phyloP scores from a whole-genome alignment of 345 rosid genomes.

The Gossypium longicalyx region DNA sequence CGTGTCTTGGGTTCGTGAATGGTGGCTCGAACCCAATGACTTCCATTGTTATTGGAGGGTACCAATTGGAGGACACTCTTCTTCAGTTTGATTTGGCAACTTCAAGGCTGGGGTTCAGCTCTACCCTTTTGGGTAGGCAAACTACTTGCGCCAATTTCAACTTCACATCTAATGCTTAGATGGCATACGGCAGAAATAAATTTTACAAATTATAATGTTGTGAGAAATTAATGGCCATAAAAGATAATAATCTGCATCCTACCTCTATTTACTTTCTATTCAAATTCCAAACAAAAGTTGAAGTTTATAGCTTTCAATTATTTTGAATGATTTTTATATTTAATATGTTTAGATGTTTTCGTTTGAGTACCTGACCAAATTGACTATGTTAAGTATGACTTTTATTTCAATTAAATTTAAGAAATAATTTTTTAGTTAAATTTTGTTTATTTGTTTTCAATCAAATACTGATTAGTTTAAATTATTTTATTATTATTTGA shows the following conservation, averaged over 20 bases:
- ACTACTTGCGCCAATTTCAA: conserved; percentile 65
- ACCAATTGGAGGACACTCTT: conserved; percentile 49
- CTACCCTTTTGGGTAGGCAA: conserved; percentile 39
- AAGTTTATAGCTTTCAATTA: background rate
- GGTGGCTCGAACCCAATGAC: conserved; percentile 60
- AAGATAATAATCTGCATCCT: conserved; percentile 5
- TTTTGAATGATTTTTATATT: too few relatives aligned
- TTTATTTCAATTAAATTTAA: too few relatives aligned
- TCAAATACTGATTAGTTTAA: too few relatives aligned
- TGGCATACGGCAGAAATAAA: too few relatives aligned
- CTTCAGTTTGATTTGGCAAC: conserved; percentile 56
- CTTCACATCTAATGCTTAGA: conserved; percentile 43
- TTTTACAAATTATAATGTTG: background rate
- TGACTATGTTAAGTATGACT: too few relatives aligned
- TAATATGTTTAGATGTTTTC: background rate
- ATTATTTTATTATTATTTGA: too few relatives aligned
- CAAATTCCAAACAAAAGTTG: background rate
- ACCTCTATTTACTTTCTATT: background rate
- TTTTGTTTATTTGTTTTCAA: too few relatives aligned
- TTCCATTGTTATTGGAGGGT: conserved; percentile 67
- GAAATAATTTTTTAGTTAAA: too few relatives aligned
- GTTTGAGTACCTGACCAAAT: too few relatives aligned
- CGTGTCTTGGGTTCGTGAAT: conserved; percentile 39
- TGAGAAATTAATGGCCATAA: background rate
- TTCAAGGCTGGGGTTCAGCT: conserved; percentile 60